Percentiles rank a stretch among this genome's conserved stretches.
Conservation (phyloP, 371 early-diverging fungal species). For the Cokeromyces recurvatus region DNA sequence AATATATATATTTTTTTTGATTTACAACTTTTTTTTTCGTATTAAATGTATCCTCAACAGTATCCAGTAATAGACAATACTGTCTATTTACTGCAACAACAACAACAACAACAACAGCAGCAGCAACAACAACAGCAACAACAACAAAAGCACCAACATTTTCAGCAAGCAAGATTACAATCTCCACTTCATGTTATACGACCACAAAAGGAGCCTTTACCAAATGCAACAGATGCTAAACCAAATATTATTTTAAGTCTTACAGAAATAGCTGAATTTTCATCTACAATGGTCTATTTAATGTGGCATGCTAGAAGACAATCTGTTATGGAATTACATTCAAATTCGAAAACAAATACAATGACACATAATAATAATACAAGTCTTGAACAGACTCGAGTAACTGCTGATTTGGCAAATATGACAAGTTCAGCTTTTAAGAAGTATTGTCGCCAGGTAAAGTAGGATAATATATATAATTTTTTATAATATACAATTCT, state of each 20-base stretch:
- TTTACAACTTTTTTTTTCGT: too few relatives aligned
- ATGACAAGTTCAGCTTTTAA: constrained; percentile 47
- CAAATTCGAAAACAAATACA: constrained; percentile 6
- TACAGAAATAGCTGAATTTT: constrained; percentile 52
- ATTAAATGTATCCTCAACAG: too few relatives aligned
- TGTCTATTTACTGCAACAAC: too few relatives aligned
- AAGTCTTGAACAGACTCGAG: constrained; percentile 15
- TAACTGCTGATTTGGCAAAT: constrained; percentile 27
- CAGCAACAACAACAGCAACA: too few relatives aligned
- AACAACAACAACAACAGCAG: too few relatives aligned
- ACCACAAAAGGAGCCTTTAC: constrained; percentile 19
- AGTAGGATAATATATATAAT: neutral
- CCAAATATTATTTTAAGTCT: constrained; percentile 21
- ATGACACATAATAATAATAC: neutral
- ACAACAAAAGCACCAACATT: too few relatives aligned
- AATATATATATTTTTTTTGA: too few relatives aligned
- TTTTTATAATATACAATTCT: neutral
- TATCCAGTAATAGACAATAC: too few relatives aligned
- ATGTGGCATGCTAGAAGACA: constrained; percentile 55
- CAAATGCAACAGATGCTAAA: constrained; percentile 26
- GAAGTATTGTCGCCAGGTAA: constrained; percentile 52
- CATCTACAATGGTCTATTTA: constrained; percentile 58
- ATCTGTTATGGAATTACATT: constrained; percentile 31
- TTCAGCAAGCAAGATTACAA: too few relatives aligned
- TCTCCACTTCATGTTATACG: too few relatives aligned